phyloP scores from a whole-genome alignment of 129 eudicot genomes.

The Flaveria bidentis region DNA sequence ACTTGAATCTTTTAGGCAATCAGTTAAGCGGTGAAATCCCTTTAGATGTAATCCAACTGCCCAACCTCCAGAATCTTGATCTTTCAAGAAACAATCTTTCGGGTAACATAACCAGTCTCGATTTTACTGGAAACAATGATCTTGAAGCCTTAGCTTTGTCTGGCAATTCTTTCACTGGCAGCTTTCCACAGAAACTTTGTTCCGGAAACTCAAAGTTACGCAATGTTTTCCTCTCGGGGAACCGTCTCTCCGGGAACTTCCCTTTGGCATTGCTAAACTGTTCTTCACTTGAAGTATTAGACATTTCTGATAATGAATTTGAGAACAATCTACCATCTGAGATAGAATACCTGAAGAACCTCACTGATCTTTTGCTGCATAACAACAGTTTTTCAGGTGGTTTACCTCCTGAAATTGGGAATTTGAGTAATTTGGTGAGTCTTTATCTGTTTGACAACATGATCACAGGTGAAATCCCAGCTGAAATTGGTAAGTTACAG shows the following conservation, averaged over 20 bases:
- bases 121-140: slow-evolving; percentile 42
- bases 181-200: slow-evolving; percentile 58
- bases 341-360: slow-evolving; percentile 52
- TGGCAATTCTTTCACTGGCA: slow-evolving; percentile 52
- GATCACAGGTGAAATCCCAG: slow-evolving; percentile 77
- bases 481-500: slow-evolving; percentile 74
- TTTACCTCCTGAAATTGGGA: slow-evolving; percentile 84
- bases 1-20: slow-evolving; percentile 77
- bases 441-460: slow-evolving; percentile 67
- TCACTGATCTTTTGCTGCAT: slow-evolving; percentile 86
- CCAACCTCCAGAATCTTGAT: slow-evolving; percentile 57
- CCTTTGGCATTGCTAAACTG: slow-evolving; percentile 67
- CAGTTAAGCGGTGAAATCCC: slow-evolving; percentile 70
- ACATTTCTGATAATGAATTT: slow-evolving; percentile 68
- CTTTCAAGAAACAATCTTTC: slow-evolving; percentile 76
- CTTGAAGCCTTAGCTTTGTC: slow-evolving; percentile 69
- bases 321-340: slow-evolving; percentile 57
- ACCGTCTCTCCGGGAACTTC: slow-evolving; percentile 65
- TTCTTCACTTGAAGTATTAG: slow-evolving; percentile 71
- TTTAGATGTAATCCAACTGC: slow-evolving; percentile 45
- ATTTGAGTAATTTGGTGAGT: slow-evolving; percentile 55
- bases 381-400: slow-evolving; percentile 79
- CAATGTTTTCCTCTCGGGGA: slow-evolving; percentile 54
- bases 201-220: slow-evolving; percentile 39
- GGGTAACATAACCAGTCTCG: slow-evolving; percentile 49